Percentiles rank a stretch among this genome's conserved stretches.
Evolutionary conservation across 2,329 filamentous ascomycete genomes (phyloP).

Genomic region (Scopulariopsis brevicaulis): DNA sequence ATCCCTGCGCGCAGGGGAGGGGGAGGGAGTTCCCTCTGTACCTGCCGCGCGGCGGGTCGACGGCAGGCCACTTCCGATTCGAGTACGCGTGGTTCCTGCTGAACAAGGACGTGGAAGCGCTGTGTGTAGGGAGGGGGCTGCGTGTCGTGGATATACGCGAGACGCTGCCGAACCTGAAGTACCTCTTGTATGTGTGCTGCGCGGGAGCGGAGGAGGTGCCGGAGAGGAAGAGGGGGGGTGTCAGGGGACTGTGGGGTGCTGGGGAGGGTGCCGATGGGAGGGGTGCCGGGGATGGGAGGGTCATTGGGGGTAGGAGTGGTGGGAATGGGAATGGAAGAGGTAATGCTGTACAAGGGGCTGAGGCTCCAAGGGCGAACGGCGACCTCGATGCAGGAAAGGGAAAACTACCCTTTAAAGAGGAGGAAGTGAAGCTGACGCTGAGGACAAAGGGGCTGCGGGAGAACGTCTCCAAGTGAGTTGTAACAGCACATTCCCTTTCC

Average conservation of each 20-base stretch:
- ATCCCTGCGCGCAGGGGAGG: slow-evolving; percentile 24
- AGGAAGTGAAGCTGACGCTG: slow-evolving; percentile 33
- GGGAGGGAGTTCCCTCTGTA: slow-evolving; percentile 74
- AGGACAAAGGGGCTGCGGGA: slow-evolving; percentile 43
- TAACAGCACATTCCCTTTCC: no score
- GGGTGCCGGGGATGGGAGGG: no score
- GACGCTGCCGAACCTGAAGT: slow-evolving; percentile 87
- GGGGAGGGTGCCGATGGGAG: slow-evolving; percentile 12
- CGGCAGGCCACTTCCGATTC: slow-evolving; percentile 71
- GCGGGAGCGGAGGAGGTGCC: slow-evolving; percentile 59
- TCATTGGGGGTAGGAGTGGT: background rate
- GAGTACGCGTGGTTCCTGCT: slow-evolving; percentile 95
- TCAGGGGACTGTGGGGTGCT: slow-evolving; percentile 33
- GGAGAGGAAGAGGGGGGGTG: slow-evolving; percentile 48
- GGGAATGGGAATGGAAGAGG: slow-evolving; percentile 8
- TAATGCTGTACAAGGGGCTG: slow-evolving; percentile 6
- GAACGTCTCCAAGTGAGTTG: slow-evolving; percentile 7
- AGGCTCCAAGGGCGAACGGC: slow-evolving; percentile 5
- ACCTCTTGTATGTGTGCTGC: slow-evolving; percentile 79
- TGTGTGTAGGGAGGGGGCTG: slow-evolving; percentile 55
- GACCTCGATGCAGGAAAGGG: slow-evolving; percentile 3
- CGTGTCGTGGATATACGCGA: slow-evolving; percentile 83
- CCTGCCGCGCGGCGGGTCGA: slow-evolving; percentile 46
- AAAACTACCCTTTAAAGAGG: slow-evolving; percentile 32
- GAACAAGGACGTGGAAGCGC: slow-evolving; percentile 81